Base-by-base conservation (phyloP, 2,329 filamentous ascomycete species). In the Xylariaceae sp. region DNA sequence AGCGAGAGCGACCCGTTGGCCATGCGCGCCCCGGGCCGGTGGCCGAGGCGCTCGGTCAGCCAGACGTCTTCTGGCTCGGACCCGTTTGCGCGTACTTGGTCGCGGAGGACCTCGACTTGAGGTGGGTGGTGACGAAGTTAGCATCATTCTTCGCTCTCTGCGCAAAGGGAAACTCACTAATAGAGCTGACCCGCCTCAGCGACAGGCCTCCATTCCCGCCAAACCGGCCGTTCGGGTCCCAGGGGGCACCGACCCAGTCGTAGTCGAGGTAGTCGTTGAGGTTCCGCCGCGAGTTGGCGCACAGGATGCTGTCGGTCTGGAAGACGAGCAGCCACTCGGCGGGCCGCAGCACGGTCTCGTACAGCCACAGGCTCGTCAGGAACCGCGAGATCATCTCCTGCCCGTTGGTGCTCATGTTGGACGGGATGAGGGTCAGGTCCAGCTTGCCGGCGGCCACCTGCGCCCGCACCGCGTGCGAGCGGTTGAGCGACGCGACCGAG, bases 291-390 rank as follows among this genome's bases (percentile, higher is more conserved):
- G 73, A 77, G 64, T 82, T 83, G 57, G 81, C 79, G 64, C 81
- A 83, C 35, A 83, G 67, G 54, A 83, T 80, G 59, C 75, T 79
- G 69, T 84, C 81, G 46, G 77, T 77, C 70, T 79, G 78, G 68
- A 82, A 83, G 18, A 82, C 66, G 20, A 84, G 72, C 26, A 84
- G 67, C 75, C 77, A 81, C 67, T 83, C 81, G 10, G 78, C 79
- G 0, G 78, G 75, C 41, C 71, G 69, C 23, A 82, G 66, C 6
- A 77, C 72, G 3, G 60, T 64, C 60, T 82, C 76, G 67, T 82
- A 84, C 2, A 83, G 70, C 74, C 79, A 79, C 20, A 75, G 64
- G 13, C 67, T 79, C 3, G 81, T 83, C 35, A 84, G 68, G 55
- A 82, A 81, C 33, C 75, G 74, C 56, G 72, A 77, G 47, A 83